Evolutionary conservation across 2,329 filamentous ascomycete species (phyloP).

Genomic region (Claviceps paspali): DNA sequence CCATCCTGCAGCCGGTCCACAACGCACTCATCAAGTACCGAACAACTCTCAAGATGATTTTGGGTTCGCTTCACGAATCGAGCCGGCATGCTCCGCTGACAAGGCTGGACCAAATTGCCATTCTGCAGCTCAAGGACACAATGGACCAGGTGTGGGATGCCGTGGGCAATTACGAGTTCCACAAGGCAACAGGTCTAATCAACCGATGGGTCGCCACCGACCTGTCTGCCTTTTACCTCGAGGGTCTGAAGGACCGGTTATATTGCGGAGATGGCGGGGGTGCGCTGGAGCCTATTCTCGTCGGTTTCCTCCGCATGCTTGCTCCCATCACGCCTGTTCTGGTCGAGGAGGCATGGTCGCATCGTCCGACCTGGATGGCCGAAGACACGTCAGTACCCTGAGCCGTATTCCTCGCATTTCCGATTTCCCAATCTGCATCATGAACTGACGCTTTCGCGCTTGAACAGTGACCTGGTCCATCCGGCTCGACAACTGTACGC

Average conservation of each 20-base stretch:
- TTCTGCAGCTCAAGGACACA: constrained; percentile 55
- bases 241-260: constrained; percentile 77
- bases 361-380: constrained; percentile 52
- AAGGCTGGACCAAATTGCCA: constrained; percentile 56
- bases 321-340: constrained; percentile 68
- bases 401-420: no score
- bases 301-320: constrained; percentile 62
- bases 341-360: constrained; percentile 77
- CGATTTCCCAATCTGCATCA: no score
- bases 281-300: constrained; percentile 49
- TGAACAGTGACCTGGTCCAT: constrained; percentile 13
- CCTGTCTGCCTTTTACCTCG: constrained; percentile 86
- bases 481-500: constrained; percentile 34
- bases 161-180: constrained; percentile 64
- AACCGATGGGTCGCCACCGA: constrained; percentile 73
- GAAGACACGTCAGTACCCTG: constrained; percentile 23
- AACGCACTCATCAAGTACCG: constrained; percentile 72
- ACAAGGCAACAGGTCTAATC: constrained; percentile 56
- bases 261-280: constrained; percentile 67
- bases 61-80: constrained; percentile 54
- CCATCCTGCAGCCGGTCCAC: constrained; percentile 63
- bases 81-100: constrained; percentile 36
- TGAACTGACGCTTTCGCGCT: neutral
- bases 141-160: constrained; percentile 48
- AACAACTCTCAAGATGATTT: constrained; percentile 76